Percentiles rank a stretch among this genome's conserved stretches.
Conservation (phyloP, 768 basidiomycete genomes). For the Paxillus involutus region DNA sequence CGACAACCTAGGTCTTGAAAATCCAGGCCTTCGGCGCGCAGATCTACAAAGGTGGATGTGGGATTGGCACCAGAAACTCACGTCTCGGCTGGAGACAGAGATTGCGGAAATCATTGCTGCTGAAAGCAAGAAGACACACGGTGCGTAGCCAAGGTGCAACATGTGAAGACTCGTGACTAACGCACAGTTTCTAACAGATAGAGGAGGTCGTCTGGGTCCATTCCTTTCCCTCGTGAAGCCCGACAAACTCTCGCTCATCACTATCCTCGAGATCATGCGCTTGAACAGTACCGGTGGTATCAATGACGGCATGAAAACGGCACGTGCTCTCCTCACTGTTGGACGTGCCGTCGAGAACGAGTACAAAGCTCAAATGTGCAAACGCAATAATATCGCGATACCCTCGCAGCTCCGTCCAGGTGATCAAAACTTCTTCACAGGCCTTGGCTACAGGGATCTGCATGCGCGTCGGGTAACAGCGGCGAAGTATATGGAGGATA, state of each 20-base stretch:
- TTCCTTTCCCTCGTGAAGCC: slow-evolving; percentile 76
- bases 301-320: slow-evolving; percentile 85
- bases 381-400: slow-evolving; percentile 55
- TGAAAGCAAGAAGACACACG: slow-evolving; percentile 31
- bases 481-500: slow-evolving; percentile 61
- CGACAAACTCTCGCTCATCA: slow-evolving; percentile 81
- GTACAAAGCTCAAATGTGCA: slow-evolving; percentile 83
- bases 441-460: slow-evolving; percentile 58
- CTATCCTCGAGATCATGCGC: slow-evolving; percentile 87
- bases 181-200: slow-evolving; percentile 7
- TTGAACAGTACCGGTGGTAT: slow-evolving; percentile 75
- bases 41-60: slow-evolving; percentile 81
- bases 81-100: slow-evolving; percentile 48
- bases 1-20: slow-evolving; percentile 54
- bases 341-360: slow-evolving; percentile 89
- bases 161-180: neutral
- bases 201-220: slow-evolving; percentile 47
- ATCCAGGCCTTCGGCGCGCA: slow-evolving; percentile 41
- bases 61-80: slow-evolving; percentile 75
- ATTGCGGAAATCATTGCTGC: slow-evolving; percentile 43
- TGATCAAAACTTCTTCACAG: slow-evolving; percentile 51
- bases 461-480: slow-evolving; percentile 66
- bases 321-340: slow-evolving; percentile 74
- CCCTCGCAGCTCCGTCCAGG: slow-evolving; percentile 33
- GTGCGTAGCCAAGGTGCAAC: slow-evolving; percentile 10